phyloP scores from a whole-genome alignment of 805 yeast species.

The Nakazawaea ernobii region DNA sequence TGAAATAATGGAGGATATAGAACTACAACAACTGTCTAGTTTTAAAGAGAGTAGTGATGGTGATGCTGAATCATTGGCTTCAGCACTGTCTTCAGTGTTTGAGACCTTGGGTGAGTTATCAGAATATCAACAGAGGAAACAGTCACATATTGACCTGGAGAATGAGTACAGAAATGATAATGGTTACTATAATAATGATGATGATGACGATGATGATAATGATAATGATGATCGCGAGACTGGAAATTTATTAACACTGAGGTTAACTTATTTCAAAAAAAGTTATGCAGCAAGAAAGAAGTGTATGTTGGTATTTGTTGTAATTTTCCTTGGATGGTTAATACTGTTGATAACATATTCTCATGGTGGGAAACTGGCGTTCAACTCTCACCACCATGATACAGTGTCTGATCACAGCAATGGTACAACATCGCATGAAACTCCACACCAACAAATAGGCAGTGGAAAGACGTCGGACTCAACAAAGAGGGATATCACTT shows the following conservation, averaged over 20 bases:
- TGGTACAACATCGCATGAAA: slow-evolving; percentile 7
- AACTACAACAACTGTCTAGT: slow-evolving; percentile 4
- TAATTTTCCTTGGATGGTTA: slow-evolving; percentile 22
- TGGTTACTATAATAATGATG: neutral
- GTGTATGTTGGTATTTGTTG: slow-evolving; percentile 11
- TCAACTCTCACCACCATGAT: neutral
- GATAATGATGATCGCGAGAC: neutral
- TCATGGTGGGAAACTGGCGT: neutral
- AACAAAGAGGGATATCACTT: slow-evolving; percentile 16
- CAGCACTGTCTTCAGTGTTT: slow-evolving; percentile 12
- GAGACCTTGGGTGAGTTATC: slow-evolving; percentile 19
- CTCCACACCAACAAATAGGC: slow-evolving; percentile 1
- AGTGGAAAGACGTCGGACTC: neutral
- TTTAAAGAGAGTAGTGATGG: neutral
- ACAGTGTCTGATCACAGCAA: neutral
- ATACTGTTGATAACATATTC: slow-evolving; percentile 19
- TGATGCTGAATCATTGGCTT: slow-evolving; percentile 1
- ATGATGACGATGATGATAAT: neutral
- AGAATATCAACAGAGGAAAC: slow-evolving; percentile 12
- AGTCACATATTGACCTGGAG: no score
- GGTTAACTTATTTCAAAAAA: neutral
- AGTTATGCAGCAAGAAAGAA: slow-evolving; percentile 3
- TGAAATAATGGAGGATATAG: slow-evolving; percentile 4
- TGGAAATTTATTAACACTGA: neutral
- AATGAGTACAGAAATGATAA: neutral